phyloP scores from a whole-genome alignment of 257 asterid species.

The Verbascum thapsus region DNA sequence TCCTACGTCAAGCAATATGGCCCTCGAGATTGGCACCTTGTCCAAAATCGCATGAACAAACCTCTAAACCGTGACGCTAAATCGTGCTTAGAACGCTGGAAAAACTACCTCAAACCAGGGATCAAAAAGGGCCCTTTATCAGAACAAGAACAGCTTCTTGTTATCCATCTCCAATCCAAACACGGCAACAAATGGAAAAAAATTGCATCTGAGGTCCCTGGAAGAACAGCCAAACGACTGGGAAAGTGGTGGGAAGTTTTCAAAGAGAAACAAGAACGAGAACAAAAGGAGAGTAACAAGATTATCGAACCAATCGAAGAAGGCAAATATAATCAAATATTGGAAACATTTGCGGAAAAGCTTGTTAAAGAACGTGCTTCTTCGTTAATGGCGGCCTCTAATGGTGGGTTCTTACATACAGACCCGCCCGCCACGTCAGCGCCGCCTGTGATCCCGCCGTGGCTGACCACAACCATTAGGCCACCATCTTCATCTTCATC shows the following conservation, averaged over 20 bases:
- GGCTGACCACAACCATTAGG: conserved; percentile 49
- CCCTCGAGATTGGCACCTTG: conserved; percentile 69
- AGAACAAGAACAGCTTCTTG: conserved; percentile 48
- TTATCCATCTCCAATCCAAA: conserved; percentile 56
- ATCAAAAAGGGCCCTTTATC: conserved; percentile 46
- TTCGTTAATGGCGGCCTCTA: conserved; percentile 55
- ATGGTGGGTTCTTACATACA: conserved; percentile 45
- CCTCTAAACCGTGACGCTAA: conserved; percentile 61
- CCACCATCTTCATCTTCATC: too few species aligned
- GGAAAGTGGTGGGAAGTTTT: conserved; percentile 55
- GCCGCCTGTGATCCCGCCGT: conserved; percentile 61
- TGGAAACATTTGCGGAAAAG: conserved; percentile 49
- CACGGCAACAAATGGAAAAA: conserved; percentile 84
- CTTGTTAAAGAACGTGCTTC: conserved; percentile 45
- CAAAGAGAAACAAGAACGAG: conserved; percentile 55
- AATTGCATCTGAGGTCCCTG: conserved; percentile 70
- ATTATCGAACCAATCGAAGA: conserved; percentile 43
- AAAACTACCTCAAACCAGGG: conserved; percentile 50
- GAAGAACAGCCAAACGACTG: conserved; percentile 46
- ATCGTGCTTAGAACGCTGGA: conserved; percentile 67
- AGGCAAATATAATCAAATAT: conserved; percentile 57
- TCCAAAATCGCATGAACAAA: conserved; percentile 54
- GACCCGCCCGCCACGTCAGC: conserved; percentile 41
- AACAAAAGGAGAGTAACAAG: conserved; percentile 45
- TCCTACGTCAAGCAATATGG: conserved; percentile 50